Base-by-base conservation (phyloP, 1,284 basidiomycete genomes). In the Trichosporon sp. region DNA sequence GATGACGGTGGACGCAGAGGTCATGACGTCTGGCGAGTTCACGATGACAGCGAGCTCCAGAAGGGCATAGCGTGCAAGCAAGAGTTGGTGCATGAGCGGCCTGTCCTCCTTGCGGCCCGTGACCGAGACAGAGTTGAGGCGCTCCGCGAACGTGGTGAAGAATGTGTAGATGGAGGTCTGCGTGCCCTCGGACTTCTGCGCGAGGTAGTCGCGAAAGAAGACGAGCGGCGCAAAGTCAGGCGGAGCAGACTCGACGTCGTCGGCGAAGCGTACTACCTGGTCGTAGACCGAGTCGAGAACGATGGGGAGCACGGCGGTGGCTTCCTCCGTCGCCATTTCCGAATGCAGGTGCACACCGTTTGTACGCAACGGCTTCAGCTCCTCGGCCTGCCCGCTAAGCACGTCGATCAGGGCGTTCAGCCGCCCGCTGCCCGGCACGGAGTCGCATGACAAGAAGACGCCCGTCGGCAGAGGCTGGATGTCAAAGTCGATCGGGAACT, bases 21-120 rank as follows among this genome's bases (percentile, higher is more conserved):
- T 9, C 0, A 73, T 38, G 6, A 75, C 47, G 32, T 64, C 35
- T 5, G 65, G 27, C 35, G 69, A 47, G n/a, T 62, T 53, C 3
- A 31, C 32, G 25, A 69, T 27, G 11, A 60, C 32, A 1, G 86
- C 83, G 4, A 90, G 72, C 74, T 91, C 91, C 25, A 91, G 82
- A 0, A 86, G 76, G 70, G 89, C 88, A 89, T 90, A 91, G 42
- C 86, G 85, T 23, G 86, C 73, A 1, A 83, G 77, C 34, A 92
- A 77, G 2, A 85, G 58, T 25, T 69, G 69, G 21, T 70, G 67
- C 5, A 71, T 32, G 3, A 74, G 58, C 6, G 53, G 12, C 6
- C 69, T 66, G 23, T 70, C 74, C 2, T 62, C 38, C 51, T 68
- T 66, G 9, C 68, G 63, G 3, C 51, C 58, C 0, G 76, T 38